Percentiles rank a stretch among this genome's conserved stretches.
These are phyloP conservation scores for Mortierella sp. DNA, from an alignment of 371 early-diverging fungal genomes.

Conservation along the genomic window DNA sequence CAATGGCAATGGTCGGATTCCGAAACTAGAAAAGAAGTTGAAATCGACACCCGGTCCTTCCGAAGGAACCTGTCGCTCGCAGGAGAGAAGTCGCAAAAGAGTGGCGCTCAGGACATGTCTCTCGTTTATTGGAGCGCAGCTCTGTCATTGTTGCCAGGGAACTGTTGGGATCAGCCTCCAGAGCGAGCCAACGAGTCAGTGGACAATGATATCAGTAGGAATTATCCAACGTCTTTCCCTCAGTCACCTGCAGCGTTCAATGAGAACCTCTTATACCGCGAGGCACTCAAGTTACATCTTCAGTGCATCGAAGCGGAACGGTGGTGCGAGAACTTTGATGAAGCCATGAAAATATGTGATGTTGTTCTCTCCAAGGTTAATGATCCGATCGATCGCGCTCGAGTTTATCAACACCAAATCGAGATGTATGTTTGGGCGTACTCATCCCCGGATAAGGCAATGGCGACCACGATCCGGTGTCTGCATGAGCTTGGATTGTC, in stretches of 20 bases:
- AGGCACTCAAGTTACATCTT: constrained; percentile 43
- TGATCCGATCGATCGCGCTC: constrained; percentile 46
- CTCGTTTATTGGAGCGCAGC: constrained; percentile 50
- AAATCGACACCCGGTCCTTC: constrained; percentile 21
- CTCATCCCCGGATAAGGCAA: constrained; percentile 21
- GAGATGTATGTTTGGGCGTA: constrained; percentile 56
- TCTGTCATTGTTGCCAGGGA: constrained; percentile 33
- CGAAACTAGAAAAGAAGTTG: not conserved
- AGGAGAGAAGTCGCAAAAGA: constrained; percentile 52
- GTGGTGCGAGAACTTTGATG: constrained; percentile 46
- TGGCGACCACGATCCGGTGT: constrained; percentile 29
- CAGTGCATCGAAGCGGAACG: constrained; percentile 55
- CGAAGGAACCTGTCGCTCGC: constrained; percentile 34
- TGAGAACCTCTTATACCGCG: constrained; percentile 22
- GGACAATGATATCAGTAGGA: not conserved
- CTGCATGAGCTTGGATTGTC: constrained; percentile 37
- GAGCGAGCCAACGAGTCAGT: not conserved
- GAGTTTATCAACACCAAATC: constrained; percentile 48
- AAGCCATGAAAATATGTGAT: constrained; percentile 47
- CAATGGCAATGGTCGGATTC: not conserved
- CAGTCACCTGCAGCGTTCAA: not conserved
- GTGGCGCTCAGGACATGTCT: constrained; percentile 54
- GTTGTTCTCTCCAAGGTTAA: constrained; percentile 27
- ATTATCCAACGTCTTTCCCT: not conserved
- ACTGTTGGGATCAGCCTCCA: constrained; percentile 31